A percentile compares a stretch with the other conserved stretches of the same genome.
Conservation (phyloP, 805 yeast genomes). For the Yarrowia sp. region DNA sequence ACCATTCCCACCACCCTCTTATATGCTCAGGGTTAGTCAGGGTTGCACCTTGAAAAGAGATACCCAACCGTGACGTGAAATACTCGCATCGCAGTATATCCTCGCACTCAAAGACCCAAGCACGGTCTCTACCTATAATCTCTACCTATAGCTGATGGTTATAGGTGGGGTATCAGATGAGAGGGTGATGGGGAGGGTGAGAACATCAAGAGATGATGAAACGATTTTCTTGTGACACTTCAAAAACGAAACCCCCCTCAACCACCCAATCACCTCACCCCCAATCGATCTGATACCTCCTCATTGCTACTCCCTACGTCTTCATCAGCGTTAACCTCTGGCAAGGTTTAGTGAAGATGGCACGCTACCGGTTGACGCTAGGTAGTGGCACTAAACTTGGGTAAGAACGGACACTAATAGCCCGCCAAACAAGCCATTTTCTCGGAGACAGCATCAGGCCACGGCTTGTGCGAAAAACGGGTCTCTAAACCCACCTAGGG, state of each 20-base stretch:
- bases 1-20: background rate
- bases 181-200: no score
- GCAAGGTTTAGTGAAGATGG: constrained; percentile 26
- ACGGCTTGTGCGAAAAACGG: background rate
- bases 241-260: background rate
- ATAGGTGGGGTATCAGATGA: constrained; percentile 9
- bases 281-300: background rate
- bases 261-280: background rate
- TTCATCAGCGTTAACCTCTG: constrained; percentile 5
- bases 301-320: background rate
- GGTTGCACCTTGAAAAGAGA: background rate
- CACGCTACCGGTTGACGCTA: constrained; percentile 29
- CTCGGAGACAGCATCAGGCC: constrained; percentile 7
- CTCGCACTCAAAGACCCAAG: no score
- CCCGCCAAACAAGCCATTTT: constrained; percentile 1
- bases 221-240: no score
- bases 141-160: constrained; percentile 1
- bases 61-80: background rate
- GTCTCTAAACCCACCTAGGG: background rate
- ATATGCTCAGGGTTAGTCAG: constrained; percentile 9
- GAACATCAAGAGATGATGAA: no score
- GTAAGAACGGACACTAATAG: constrained; percentile 10
- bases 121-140: background rate
- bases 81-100: background rate
- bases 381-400: constrained; percentile 13